Conservation (phyloP, 2,329 filamentous ascomycete genomes). For the Anisogramma anomala region DNA sequence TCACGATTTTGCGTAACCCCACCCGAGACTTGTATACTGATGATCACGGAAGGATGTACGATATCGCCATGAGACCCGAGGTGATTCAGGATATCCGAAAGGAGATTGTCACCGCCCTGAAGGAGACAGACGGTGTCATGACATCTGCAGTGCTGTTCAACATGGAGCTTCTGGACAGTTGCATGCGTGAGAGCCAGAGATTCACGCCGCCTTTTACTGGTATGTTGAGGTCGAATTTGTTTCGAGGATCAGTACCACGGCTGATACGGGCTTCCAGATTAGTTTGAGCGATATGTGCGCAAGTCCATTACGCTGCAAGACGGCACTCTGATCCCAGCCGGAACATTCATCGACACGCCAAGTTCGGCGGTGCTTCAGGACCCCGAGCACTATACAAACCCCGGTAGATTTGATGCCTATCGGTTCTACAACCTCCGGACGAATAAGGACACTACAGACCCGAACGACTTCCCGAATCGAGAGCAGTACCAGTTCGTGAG, state of each 20-base stretch:
- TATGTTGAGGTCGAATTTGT: constrained; percentile 18
- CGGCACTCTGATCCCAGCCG: constrained; percentile 32
- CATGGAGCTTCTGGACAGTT: constrained; percentile 15
- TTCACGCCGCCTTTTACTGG: constrained; percentile 17
- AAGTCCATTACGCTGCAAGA: constrained; percentile 37
- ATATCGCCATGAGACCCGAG: constrained; percentile 36
- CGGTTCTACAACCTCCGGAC: constrained; percentile 25
- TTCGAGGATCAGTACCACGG: background rate
- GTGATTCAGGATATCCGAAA: constrained; percentile 35
- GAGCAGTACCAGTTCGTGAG: constrained; percentile 27
- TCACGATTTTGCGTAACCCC: no score
- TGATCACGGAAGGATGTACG: constrained; percentile 26
- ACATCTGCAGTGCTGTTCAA: constrained; percentile 13
- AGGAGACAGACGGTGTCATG: constrained; percentile 18
- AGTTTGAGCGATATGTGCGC: constrained; percentile 36
- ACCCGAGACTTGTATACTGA: background rate
- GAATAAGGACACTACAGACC: constrained; percentile 15
- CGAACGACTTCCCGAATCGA: constrained; percentile 19
- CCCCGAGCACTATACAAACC: constrained; percentile 22
- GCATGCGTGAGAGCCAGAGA: constrained; percentile 14
- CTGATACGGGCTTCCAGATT: constrained; percentile 15
- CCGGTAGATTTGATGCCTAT: constrained; percentile 24
- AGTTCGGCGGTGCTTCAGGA: constrained; percentile 25
- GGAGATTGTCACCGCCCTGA: constrained; percentile 30
- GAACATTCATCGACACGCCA: constrained; percentile 27